Evolutionary conservation across 1,139 yeast species (phyloP).

Genomic region (Trichomonascaceae sp.): DNA sequence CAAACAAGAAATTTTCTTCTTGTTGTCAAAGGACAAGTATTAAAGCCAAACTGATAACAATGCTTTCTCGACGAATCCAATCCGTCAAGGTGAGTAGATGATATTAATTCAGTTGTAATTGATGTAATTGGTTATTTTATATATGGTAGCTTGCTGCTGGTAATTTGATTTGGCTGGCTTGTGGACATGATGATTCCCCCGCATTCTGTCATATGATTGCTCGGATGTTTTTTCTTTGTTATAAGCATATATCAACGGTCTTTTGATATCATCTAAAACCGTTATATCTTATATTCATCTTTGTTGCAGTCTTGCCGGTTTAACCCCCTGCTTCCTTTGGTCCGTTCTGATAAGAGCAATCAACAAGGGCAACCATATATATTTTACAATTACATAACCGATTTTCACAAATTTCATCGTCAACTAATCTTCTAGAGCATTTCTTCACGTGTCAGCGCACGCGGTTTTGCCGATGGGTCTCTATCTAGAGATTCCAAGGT

Average conservation of each 20-base stretch:
- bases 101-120: background rate
- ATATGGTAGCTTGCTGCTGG: slow-evolving; percentile 1
- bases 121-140: background rate
- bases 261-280: no score
- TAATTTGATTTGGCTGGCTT: background rate
- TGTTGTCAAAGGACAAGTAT: background rate
- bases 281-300: background rate
- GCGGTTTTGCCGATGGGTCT: slow-evolving; percentile 71
- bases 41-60: slow-evolving; percentile 3
- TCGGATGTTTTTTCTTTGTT: background rate
- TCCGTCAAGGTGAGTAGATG: slow-evolving; percentile 7
- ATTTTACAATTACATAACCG: background rate
- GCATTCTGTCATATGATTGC: background rate
- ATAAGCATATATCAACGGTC: background rate
- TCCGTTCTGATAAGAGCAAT: background rate
- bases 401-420: background rate
- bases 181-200: background rate
- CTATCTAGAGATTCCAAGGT: slow-evolving; percentile 90
- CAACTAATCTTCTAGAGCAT: slow-evolving; percentile 6
- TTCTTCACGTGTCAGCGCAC: slow-evolving; percentile 24
- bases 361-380: background rate
- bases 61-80: slow-evolving; percentile 12
- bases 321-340: background rate
- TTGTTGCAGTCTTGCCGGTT: background rate
- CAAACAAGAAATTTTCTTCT: background rate